Evolutionary conservation across 345 rosid genomes (phyloP), one percentile per base, ranked within the genome.

Genomic region (Aquilaria malaccensis): DNA sequence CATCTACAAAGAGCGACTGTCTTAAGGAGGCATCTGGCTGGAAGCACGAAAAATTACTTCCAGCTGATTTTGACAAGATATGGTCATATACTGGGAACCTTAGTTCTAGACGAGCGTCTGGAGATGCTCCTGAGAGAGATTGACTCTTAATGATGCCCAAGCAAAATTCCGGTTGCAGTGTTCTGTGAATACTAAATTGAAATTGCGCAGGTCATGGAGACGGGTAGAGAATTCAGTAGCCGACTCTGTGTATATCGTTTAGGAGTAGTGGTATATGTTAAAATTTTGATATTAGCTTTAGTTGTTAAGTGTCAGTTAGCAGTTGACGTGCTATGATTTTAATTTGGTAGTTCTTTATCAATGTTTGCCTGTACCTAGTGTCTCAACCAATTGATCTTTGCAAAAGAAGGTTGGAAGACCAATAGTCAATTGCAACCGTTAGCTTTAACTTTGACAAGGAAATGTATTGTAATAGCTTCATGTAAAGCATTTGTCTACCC

Each of bases 51-150:
- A 80, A 74, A 41, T 72, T 73, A 31, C 62, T 55, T 10, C 65
- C 76, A 4, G 66, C 73, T 43, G 91, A 84, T 6, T 74, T 70
- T 13, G 96, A 85, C 67, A 85, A 77, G 79, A 74, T 86, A 9
- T 85, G 91, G 95, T 85, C 95, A 12, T 86, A 84, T 63, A 62
- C 96, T 1, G 91, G 96, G 11, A 88, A 82, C 66, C 75, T 86
- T 41, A 85, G 94, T 61, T 70, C 87, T 7, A 82, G 85, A 73
- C 76, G 83, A 73, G 82, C 75, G 53, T 73, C 88, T 3, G 81
- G 87, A 58, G 90, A 83, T 71, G 89, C 91, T 2, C 95, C 93
- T 0, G 97, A 91, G 70, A 80, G 97, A 76, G 95, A 95, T 69
- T 90, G 77, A 94, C n/a, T n/a, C 13, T 2, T n/a, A 50, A 33